A percentile compares a stretch with the other conserved stretches of the same genome.
These are phyloP conservation scores for Evansstolkia leycettana DNA, from an alignment of 495 filamentous ascomycete species.

Conservation along the genomic window DNA sequence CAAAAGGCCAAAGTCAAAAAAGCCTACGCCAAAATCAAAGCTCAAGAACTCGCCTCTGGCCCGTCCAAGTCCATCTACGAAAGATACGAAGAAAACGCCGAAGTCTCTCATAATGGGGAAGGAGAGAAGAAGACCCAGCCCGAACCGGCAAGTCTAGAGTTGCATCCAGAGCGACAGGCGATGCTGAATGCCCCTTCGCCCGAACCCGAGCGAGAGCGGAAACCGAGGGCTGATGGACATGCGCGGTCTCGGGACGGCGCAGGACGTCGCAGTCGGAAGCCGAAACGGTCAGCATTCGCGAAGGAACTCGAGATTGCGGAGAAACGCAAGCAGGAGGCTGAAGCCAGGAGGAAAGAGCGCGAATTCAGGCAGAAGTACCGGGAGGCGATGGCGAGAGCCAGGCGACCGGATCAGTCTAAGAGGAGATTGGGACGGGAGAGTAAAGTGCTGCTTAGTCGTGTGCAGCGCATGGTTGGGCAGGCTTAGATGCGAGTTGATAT, in stretches of 20 bases:
- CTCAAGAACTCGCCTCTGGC: conserved; percentile 32
- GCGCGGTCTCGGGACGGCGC: conserved; percentile 6
- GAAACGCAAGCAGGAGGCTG: conserved; percentile 48
- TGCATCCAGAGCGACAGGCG: conserved; percentile 63
- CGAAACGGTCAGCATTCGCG: conserved; percentile 57
- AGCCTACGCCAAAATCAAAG: conserved; percentile 79
- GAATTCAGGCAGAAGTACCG: conserved; percentile 50
- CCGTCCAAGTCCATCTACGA: conserved; percentile 21
- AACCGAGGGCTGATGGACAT: not conserved
- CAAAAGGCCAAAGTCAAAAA: conserved; percentile 91
- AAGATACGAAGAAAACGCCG: conserved; percentile 15
- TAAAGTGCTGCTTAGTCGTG: conserved; percentile 65
- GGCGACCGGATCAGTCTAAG: conserved; percentile 60
- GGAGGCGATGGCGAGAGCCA: conserved; percentile 64
- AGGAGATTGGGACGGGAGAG: conserved; percentile 78
- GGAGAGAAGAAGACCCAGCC: conserved; percentile 11
- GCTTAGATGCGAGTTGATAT: not conserved
- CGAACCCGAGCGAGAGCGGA: conserved; percentile 13
- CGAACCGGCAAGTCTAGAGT: conserved; percentile 33
- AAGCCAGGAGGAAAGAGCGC: conserved; percentile 43
- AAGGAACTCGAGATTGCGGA: conserved; percentile 66
- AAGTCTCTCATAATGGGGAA: conserved; percentile 9
- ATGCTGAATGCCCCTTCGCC: conserved; percentile 42
- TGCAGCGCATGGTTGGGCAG: conserved; percentile 56
- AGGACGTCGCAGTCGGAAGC: conserved; percentile 24